Evolutionary conservation across 305 asterid genomes (phyloP).

Genomic region (Fraxinus paxiana): DNA sequence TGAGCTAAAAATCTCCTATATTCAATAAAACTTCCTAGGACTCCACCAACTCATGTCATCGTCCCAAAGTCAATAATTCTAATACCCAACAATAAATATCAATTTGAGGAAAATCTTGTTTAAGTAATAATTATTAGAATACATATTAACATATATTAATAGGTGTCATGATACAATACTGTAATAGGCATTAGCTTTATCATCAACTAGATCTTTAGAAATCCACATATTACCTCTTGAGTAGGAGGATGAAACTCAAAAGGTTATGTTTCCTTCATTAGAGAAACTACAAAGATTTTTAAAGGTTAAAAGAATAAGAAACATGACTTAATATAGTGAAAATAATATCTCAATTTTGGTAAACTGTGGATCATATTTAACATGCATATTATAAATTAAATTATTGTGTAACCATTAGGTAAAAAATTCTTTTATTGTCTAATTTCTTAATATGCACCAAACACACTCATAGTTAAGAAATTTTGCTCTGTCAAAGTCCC

Average conservation of each 20-base stretch:
- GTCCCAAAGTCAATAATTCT: not conserved
- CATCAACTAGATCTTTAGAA: not conserved
- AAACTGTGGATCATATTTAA: not conserved
- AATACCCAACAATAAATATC: not conserved
- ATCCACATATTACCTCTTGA: not conserved
- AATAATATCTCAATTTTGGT: not conserved
- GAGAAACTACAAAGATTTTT: not conserved
- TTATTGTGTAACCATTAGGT: not conserved
- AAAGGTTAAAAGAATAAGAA: not conserved
- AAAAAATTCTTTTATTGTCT: not conserved
- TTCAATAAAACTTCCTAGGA: not conserved
- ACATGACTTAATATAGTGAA: not conserved
- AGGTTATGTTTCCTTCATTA: not conserved
- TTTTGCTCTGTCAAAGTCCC: not conserved
- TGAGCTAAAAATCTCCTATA: not conserved
- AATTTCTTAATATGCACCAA: too few relatives aligned
- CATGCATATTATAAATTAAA: not conserved
- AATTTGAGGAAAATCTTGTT: not conserved
- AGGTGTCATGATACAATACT: not conserved
- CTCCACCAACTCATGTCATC: not conserved
- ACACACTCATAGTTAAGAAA: not conserved
- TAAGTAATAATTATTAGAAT: not conserved
- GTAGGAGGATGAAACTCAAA: not conserved
- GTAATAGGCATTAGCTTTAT: slow-evolving; percentile 1
- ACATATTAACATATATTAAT: not conserved